Conservation (phyloP, 164 flowering plant species). For the Berberis thunbergii region DNA sequence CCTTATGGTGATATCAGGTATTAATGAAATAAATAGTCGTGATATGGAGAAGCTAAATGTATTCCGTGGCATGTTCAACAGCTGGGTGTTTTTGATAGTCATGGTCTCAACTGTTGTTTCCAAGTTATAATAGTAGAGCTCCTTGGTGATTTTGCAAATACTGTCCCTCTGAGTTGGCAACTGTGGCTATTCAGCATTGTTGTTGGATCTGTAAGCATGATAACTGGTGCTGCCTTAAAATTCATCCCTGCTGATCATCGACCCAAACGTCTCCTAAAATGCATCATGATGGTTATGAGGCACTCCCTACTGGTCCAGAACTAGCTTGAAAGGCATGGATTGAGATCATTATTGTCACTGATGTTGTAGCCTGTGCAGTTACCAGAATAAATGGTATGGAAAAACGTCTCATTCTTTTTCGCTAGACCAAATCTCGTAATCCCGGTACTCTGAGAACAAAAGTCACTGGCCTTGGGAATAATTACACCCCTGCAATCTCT, state of each 20-base stretch:
- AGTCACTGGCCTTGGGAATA: neutral
- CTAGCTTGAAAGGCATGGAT: neutral
- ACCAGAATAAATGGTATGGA: neutral
- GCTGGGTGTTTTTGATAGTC: constrained; percentile 7
- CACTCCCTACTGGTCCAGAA: constrained; percentile 8
- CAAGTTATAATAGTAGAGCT: constrained; percentile 4
- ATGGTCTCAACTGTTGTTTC: constrained; percentile 8
- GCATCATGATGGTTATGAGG: constrained; percentile 8
- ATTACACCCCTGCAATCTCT: neutral
- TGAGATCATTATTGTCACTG: neutral
- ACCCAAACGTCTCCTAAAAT: neutral
- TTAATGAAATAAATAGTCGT: constrained; percentile 10
- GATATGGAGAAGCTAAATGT: constrained; percentile 12
- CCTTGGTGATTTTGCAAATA: constrained; percentile 7
- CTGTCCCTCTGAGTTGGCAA: constrained; percentile 7
- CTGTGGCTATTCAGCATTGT: constrained; percentile 3
- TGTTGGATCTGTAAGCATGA: constrained; percentile 6
- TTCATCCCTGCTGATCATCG: constrained; percentile 4
- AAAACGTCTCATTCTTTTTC: too few relatives aligned
- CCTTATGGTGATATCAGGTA: neutral
- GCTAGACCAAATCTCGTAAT: too few relatives aligned
- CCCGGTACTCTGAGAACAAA: neutral
- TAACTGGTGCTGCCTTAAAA: constrained; percentile 1
- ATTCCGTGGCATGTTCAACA: constrained; percentile 6
- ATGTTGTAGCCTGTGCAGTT: neutral